Evolutionary conservation across 129 eudicot genomes (phyloP), one percentile per base, ranked within the genome.

Genomic region (Kitagawia praeruptora): DNA sequence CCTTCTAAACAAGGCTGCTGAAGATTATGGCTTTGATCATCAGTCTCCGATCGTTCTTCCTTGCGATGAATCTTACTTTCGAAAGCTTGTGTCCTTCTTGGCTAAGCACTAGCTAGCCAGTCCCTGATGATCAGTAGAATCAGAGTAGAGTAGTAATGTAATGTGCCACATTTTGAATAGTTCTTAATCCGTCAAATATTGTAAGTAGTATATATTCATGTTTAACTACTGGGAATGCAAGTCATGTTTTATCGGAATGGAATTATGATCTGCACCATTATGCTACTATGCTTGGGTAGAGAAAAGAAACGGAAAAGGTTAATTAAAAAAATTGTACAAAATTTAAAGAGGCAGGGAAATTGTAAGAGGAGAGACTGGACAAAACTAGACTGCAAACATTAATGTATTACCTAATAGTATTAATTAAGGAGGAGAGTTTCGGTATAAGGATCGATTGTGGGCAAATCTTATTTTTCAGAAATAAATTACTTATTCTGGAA

Each of bases 1-100:
- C 5, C 84, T 87, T 77, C 80, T 87, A 19, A 70, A 85, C 0
- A 82, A 61, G 67, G 85, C 88, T 74, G 91, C 86, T 0, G 91
- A 85, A 58, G 91, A 87, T 48, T 85, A 48, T 74, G 91, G 88
- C 49, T 87, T 78, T 54, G 78, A 85, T 42, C 31, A 47, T 61
- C 83, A 70, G 19, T 79, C 73, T 47, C 64, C 64, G 31, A 80
- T 87, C 61, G 31, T 77, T 56, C 85, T 87, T 80, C 91, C 91
- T 47, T 85, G 88, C 66, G 88, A 85, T 27, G 87, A 85, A 64
- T 78, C 73, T 61, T 28, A 82, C 12, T 87, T 87, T 51, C 78
- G 34, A 6, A 19, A 58, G 2, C 84, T 87, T 77, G 21, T 58
- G 37, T 25, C 69, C 74, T 46, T 3, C 61, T 46, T 74, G 61